phyloP scores from a whole-genome alignment of 2,329 filamentous ascomycete genomes.

The Esteya vermicola region DNA sequence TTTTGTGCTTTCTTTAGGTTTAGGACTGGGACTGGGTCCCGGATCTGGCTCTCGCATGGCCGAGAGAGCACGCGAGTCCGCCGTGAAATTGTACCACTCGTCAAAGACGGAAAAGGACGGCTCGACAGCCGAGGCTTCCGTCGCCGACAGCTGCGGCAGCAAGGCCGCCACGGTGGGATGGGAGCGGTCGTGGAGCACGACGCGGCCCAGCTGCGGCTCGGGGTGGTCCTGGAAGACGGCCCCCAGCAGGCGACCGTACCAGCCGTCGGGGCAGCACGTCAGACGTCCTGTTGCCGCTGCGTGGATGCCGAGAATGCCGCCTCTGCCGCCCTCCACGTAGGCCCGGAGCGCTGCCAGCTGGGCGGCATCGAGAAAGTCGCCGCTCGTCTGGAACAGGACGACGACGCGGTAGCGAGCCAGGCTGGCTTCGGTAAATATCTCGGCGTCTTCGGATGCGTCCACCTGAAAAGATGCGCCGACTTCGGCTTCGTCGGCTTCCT shows the following conservation, averaged over 20 bases:
- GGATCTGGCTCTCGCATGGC: not conserved
- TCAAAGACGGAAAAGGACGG: slow-evolving; percentile 17
- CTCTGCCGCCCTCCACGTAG: slow-evolving; percentile 18
- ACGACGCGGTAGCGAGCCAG: slow-evolving; percentile 20
- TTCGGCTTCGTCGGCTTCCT: not conserved
- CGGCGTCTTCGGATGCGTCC: slow-evolving; percentile 22
- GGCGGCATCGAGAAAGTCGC: slow-evolving; percentile 18
- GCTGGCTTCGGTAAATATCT: slow-evolving; percentile 15
- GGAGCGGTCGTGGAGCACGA: slow-evolving; percentile 15
- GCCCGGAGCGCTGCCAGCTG: slow-evolving; percentile 20
- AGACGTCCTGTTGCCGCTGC: slow-evolving; percentile 22
- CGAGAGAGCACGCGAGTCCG: slow-evolving; percentile 1
- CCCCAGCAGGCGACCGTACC: slow-evolving; percentile 24
- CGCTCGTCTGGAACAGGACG: slow-evolving; percentile 24
- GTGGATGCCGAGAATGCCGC: slow-evolving; percentile 26
- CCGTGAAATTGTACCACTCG: slow-evolving; percentile 28
- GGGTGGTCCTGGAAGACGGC: slow-evolving; percentile 24
- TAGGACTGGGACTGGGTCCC: too few relatives aligned
- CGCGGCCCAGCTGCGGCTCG: slow-evolving; percentile 18
- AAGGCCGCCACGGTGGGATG: slow-evolving; percentile 17
- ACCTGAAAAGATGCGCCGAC: slow-evolving; percentile 16
- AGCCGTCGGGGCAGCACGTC: slow-evolving; percentile 13
- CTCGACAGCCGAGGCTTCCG: slow-evolving; percentile 1
- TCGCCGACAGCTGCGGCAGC: slow-evolving; percentile 8
- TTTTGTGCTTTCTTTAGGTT: too few relatives aligned